Base-by-base conservation (phyloP, 2,329 filamentous ascomycete species). In the Trichoderma simmonsii region DNA sequence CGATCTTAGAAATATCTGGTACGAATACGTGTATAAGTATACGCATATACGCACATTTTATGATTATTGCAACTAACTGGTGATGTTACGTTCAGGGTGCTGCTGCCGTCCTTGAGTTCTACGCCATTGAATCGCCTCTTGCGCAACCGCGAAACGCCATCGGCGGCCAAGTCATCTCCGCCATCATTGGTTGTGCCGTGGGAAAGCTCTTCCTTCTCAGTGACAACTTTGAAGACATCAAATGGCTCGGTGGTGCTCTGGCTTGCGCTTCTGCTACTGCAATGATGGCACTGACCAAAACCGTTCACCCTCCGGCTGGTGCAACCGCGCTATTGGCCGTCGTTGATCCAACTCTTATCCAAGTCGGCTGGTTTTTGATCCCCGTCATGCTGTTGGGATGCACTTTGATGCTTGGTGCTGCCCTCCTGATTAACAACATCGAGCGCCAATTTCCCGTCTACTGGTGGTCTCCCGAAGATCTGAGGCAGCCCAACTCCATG, bases 101-200 rank as follows among this genome's bases (percentile, higher is more conserved):
- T 5, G 89, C 91, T 3, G 92, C 92, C 15, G 91, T 94, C n/a
- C 86, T 94, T 48, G 88, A 92, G 76, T 94, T 92, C 80, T 90
- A 90, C 76, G 86, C 89, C 61, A 90, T 93, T 75, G 89, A 92
- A 64, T 91, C 91, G 0, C 91, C 92, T 0, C 86, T 94, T 32
- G 86, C 92, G 0, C 92, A 94, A 77, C 92, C 92, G 1, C 89
- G 92, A 28, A 93, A 91, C 79, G 86, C 88, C 56, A 79, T 94
- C 15, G 73, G 91, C 7, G 90, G 91, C n/a, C 92, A 94, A 77
- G 70, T 92, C 34, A 79, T 93, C 56, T 85, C 90, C 1, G 86
- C 89, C 12, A 48, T 89, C 4, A 82, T 90, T 39, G 92, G 91
- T 11, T 85, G 93, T 14, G 80, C 82, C 32, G 85, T 93, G 65